Percentiles rank a stretch among this genome's conserved stretches.
Conservation (phyloP, 73 alveolate species). For the Tetrahymena elliotti region DNA sequence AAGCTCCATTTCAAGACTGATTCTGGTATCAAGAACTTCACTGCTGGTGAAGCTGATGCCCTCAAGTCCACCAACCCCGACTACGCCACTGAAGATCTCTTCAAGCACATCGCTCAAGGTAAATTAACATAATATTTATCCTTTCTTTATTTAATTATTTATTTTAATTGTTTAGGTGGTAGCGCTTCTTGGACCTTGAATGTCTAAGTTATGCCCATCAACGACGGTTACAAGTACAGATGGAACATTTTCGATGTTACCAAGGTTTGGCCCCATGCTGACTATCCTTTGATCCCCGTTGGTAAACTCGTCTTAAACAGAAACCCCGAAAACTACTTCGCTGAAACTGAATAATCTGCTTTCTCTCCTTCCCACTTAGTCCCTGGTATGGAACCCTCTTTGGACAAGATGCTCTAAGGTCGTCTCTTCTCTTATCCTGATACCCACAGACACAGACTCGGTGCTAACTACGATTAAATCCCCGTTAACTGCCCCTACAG, state of each 20-base stretch:
- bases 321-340: conserved; percentile 82
- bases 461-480: conserved; percentile 75
- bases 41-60: conserved; percentile 62
- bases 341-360: conserved; percentile 81
- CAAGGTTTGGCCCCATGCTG: conserved; percentile 86
- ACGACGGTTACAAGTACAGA: conserved; percentile 61
- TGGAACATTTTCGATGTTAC: conserved; percentile 83
- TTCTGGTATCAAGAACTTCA: conserved; percentile 68
- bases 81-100: conserved; percentile 83
- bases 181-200: conserved; percentile 70
- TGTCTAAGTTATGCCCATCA: conserved; percentile 75
- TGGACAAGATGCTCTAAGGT: conserved; percentile 88
- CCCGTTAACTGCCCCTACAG: conserved; percentile 88
- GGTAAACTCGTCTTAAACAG: conserved; percentile 77
- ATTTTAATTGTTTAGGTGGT: conserved; percentile 31
- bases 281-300: conserved; percentile 71
- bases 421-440: conserved; percentile 89
- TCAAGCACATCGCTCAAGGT: conserved; percentile 42
- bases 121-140: background rate
- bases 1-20: conserved; percentile 84
- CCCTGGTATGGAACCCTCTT: conserved; percentile 92
- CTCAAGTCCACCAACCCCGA: conserved; percentile 53
- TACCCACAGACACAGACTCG: conserved; percentile 91
- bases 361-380: conserved; percentile 85
- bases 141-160: background rate